Evolutionary conservation across 2,329 filamentous ascomycete species (phyloP).

Genomic region (Pyricularia grisea): DNA sequence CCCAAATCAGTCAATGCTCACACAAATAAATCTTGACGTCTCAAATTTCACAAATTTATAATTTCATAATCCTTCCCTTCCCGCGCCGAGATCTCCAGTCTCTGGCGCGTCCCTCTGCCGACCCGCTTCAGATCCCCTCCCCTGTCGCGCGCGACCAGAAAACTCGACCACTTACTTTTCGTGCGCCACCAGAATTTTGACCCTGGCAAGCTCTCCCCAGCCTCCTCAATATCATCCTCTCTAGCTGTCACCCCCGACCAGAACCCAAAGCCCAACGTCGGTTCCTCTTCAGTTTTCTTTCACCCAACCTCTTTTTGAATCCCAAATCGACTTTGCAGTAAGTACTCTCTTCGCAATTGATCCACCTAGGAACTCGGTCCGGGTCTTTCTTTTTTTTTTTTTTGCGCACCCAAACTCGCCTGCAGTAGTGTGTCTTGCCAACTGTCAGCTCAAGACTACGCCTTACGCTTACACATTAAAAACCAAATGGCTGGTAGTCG

Average conservation of each 20-base stretch:
- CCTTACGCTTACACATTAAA: not conserved
- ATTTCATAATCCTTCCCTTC: not conserved
- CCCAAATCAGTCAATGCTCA: not conserved
- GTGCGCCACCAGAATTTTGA: constrained; percentile 1
- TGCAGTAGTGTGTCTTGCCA: not conserved
- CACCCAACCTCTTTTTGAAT: not conserved
- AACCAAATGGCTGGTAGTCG: not conserved
- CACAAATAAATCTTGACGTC: not conserved
- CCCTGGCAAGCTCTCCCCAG: not conserved
- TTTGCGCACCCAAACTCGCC: not conserved
- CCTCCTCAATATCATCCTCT: constrained; percentile 1
- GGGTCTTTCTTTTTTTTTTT: not conserved
- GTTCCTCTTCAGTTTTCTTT: not conserved
- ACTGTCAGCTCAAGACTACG: not conserved
- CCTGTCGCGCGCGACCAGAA: constrained; percentile 1
- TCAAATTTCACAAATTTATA: not conserved
- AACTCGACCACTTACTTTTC: constrained; percentile 1
- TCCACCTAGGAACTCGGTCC: not conserved
- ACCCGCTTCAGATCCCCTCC: not conserved
- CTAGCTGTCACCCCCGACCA: not conserved
- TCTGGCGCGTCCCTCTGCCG: not conserved
- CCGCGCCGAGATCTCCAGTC: not conserved
- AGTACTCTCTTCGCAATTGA: not conserved
- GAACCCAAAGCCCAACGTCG: not conserved
- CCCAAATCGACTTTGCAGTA: not conserved